Base-by-base conservation (phyloP, 176 grass and related monocot species). In the Ananas comosus region DNA sequence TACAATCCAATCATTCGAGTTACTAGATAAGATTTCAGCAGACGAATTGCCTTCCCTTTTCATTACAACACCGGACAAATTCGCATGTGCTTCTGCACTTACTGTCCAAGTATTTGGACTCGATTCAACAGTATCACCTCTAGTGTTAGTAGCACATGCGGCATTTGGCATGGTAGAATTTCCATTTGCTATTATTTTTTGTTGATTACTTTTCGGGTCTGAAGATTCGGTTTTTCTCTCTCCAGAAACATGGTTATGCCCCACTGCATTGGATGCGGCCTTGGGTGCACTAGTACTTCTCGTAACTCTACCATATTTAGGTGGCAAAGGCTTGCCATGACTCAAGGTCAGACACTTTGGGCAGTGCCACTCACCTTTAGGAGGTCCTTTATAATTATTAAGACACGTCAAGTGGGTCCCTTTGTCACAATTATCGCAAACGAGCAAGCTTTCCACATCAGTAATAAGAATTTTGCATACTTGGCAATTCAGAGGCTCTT, bases 251-350 rank as follows among this genome's bases (percentile, higher is more conserved):
- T 80, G 82, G 6, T 42, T 42, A 78, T 69, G 53, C 48, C 53
- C 77, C 54, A 63, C 65, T 57, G 51, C 72, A 88, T 74, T 69
- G 78, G 80, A 65, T 70, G 74, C 68, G 77, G 67, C 52, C 75
- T 99, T 90, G 17, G 80, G 58, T 64, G 79, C 54, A 48, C 80
- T 82, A 71, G 77, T 58, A 65, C 87, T 92, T 79, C 90, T 89
- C 18, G 95, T 94, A 65, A 99, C 95, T 82, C 85, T 87, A 67
- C 95, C 95, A 82, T 99, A 99, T 81, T 99, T 99, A n/a, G 95
- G 90, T 64, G 95, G 82, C 80, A 99, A 74, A 59, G 95, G 69
- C 77, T 91, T 99, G 7, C 95, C 95, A 75, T 94, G 86, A 74
- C 80, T 99, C 67, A 84, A 74, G 54, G 72, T 67, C 50, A 94